These are phyloP conservation scores for Cyclotella cryptica DNA, from an alignment of 108 stramenopile genomes.

Conservation along the genomic window DNA sequence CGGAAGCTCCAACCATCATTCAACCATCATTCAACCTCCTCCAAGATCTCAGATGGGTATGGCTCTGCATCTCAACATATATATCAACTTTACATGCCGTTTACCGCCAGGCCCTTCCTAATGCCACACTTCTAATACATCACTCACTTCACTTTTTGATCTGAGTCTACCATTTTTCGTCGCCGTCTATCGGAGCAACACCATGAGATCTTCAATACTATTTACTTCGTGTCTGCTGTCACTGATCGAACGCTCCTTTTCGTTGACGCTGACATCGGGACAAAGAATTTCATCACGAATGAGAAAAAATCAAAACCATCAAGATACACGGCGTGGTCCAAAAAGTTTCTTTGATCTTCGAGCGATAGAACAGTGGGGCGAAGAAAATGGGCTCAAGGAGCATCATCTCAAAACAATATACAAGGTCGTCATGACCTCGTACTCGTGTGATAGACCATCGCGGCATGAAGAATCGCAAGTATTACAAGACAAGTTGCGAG, in stretches of 20 bases:
- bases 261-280: conserved; percentile 29
- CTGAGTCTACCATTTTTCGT: too few relatives aligned
- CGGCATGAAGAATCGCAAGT: not conserved
- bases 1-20: too few relatives aligned
- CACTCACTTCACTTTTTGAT: too few relatives aligned
- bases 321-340: not conserved
- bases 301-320: not conserved
- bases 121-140: too few relatives aligned
- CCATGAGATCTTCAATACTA: not conserved
- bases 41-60: too few relatives aligned
- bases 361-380: conserved; percentile 30
- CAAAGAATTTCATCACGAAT: conserved; percentile 21
- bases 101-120: too few relatives aligned
- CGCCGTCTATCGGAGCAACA: too few relatives aligned
- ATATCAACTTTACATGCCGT: too few relatives aligned
- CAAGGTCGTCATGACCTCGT: conserved; percentile 19
- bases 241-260: not conserved
- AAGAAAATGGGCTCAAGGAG: conserved; percentile 21
- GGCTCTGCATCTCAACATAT: too few relatives aligned
- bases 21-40: too few relatives aligned
- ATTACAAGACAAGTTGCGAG: conserved; percentile 19
- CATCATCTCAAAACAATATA: conserved; percentile 39
- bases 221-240: not conserved
- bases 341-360: conserved; percentile 37
- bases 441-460: not conserved